Evolutionary conservation across 192 early-diverging fungal genomes (phyloP).

Genomic region (Backusella morwellensis): DNA sequence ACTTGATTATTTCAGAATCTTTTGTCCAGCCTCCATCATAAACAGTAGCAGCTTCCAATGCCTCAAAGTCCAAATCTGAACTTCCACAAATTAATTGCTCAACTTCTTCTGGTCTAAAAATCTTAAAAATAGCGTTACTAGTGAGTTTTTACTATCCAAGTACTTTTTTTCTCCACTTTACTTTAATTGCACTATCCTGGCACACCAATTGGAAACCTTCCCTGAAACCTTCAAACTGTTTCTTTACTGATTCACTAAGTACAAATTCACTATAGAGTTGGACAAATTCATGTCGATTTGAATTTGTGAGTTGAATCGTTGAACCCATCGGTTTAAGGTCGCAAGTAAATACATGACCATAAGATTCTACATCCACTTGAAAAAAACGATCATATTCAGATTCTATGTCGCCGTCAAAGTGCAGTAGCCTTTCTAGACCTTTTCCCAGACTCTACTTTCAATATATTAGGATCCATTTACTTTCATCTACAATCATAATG

Average conservation of each 20-base stretch:
- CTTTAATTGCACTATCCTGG: constrained; percentile 61
- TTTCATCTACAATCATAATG: neutral
- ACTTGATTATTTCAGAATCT: constrained; percentile 62
- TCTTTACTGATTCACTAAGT: constrained; percentile 65
- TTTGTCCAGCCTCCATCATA: constrained; percentile 85
- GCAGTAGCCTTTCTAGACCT: constrained; percentile 72
- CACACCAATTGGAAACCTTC: constrained; percentile 76
- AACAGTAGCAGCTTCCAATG: constrained; percentile 70
- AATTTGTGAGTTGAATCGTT: constrained; percentile 59
- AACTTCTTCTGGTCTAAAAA: constrained; percentile 86
- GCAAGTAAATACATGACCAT: constrained; percentile 56
- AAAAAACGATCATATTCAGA: constrained; percentile 80
- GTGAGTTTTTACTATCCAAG: neutral
- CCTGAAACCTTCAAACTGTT: constrained; percentile 78
- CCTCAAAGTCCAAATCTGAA: constrained; percentile 80
- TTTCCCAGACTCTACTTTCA: constrained; percentile 57
- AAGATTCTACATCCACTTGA: constrained; percentile 70
- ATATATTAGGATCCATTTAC: neutral
- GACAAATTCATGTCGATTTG: constrained; percentile 84
- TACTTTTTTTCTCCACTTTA: constrained; percentile 20
- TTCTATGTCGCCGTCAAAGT: constrained; percentile 66
- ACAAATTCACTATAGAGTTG: constrained; percentile 77
- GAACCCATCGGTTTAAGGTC: constrained; percentile 71
- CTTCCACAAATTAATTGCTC: constrained; percentile 88
- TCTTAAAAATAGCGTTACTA: constrained; percentile 32